Conservation (phyloP, 768 basidiomycete species). For the Dentipellis fragilis region DNA sequence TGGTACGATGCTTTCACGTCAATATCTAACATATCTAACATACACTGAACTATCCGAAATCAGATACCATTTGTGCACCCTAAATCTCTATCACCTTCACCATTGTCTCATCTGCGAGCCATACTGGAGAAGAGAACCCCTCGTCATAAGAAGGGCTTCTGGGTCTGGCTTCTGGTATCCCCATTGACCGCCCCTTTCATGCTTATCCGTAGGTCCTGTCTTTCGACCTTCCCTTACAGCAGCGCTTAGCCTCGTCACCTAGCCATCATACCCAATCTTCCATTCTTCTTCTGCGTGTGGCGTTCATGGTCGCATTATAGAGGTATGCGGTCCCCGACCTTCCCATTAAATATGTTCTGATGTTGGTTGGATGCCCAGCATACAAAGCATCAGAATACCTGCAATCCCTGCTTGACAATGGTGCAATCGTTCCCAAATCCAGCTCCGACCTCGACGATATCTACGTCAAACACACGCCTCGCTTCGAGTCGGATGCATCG, state of each 20-base stretch:
- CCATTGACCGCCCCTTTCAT: slow-evolving; percentile 72
- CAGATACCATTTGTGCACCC: slow-evolving; percentile 60
- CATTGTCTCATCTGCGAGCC: slow-evolving; percentile 33
- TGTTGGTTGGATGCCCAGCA: slow-evolving; percentile 27
- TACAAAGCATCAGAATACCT: slow-evolving; percentile 66
- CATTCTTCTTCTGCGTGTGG: slow-evolving; percentile 82
- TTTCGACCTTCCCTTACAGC: neutral
- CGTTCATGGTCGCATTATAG: slow-evolving; percentile 78
- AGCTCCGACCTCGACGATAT: slow-evolving; percentile 46
- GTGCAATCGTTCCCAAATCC: slow-evolving; percentile 45
- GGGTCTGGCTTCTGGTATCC: slow-evolving; percentile 51
- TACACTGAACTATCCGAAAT: neutral
- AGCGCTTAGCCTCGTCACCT: neutral
- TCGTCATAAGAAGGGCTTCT: slow-evolving; percentile 56
- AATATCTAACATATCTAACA: no score
- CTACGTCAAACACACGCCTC: slow-evolving; percentile 29
- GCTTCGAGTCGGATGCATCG: slow-evolving; percentile 3
- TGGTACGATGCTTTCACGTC: neutral
- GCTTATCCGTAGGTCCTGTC: slow-evolving; percentile 52
- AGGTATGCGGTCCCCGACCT: slow-evolving; percentile 30
- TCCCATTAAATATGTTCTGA: neutral
- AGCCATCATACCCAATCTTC: slow-evolving; percentile 79
- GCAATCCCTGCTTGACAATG: slow-evolving; percentile 43
- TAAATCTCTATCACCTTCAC: slow-evolving; percentile 22
- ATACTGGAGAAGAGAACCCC: slow-evolving; percentile 49